Base-by-base conservation (phyloP, 139 green algal genomes). In the Dunaliella sp. region DNA sequence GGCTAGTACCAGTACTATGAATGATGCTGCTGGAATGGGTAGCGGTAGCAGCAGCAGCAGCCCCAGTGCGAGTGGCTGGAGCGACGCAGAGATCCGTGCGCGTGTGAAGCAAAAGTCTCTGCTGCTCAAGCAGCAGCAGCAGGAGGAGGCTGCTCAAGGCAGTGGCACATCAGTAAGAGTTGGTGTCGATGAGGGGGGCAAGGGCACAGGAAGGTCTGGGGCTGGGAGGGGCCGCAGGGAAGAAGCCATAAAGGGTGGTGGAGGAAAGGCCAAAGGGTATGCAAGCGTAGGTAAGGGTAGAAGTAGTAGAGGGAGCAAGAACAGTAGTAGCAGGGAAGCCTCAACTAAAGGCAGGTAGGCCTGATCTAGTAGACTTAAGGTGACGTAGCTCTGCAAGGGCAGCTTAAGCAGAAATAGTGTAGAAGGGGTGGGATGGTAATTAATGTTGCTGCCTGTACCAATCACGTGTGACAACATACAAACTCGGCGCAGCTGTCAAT, bases 121-220 rank as follows among this genome's bases (percentile, higher is more conserved):
- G 58, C n/a, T 85, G 78, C 79, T 88, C 85, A 1, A 59, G 85
- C 2, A 80, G 85, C 36, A 88, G 79, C n/a, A 65, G 57, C 24
- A 38, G 77, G 1, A 85, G 36, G 1, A 80, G 85, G 85, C 48
- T 16, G 16, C 7, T 26, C 7, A 65, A 26, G 48, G 7, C 7
- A 65, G 16, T 7, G 48, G 7, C 7, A 7, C 48, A 26, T 65
- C 48, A 7, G 16, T 7, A 7, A 26, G 7, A 65, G 48, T 26
- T 65, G 48, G 16, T 16, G 16, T 26, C 48, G 48, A 65, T 7
- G 7, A 65, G 16, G 48, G 48, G 16, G 48, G 48, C 48, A 16
- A 65, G 48, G 48, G 48, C 48, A 65, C 7, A 65, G 48, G 48
- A 65, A 65, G 16, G 16, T 65, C 7, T 65, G 7, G 16, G 48